Evolutionary conservation across 192 early-diverging fungal species (phyloP).

Genomic region (Entomortierella parvispora): DNA sequence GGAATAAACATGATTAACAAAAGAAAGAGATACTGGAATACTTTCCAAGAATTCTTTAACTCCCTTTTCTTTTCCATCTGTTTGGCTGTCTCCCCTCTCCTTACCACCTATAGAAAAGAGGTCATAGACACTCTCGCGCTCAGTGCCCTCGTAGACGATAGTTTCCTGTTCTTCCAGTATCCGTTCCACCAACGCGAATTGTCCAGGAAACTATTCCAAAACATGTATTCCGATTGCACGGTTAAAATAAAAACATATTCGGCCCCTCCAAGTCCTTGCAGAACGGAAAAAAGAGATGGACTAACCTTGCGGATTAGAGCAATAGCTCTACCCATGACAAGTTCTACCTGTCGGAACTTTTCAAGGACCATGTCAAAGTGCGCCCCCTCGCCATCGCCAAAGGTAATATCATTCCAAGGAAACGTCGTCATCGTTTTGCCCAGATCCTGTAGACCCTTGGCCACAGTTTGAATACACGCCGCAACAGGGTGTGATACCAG

Average conservation of each 20-base stretch:
- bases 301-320: conserved; percentile 65
- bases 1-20: not conserved
- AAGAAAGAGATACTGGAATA: conserved; percentile 1
- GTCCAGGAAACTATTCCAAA: conserved; percentile 70
- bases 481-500: conserved; percentile 69
- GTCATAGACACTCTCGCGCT: conserved; percentile 65
- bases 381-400: conserved; percentile 31
- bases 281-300: not conserved
- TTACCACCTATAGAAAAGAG: conserved; percentile 66
- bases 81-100: too few species aligned
- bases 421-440: conserved; percentile 43
- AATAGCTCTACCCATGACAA: conserved; percentile 61
- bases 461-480: conserved; percentile 54
- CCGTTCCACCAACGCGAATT: conserved; percentile 65
- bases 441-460: conserved; percentile 44
- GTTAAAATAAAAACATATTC: not conserved
- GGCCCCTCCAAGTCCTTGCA: too few species aligned
- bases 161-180: conserved; percentile 57
- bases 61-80: not conserved
- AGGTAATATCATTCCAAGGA: conserved; percentile 57
- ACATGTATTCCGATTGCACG: conserved; percentile 8
- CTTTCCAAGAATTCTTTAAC: not conserved
- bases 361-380: conserved; percentile 48
- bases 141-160: conserved; percentile 57
- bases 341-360: conserved; percentile 54